Conservation (phyloP, 129 eudicot genomes). For the Centaurea solstitialis region DNA sequence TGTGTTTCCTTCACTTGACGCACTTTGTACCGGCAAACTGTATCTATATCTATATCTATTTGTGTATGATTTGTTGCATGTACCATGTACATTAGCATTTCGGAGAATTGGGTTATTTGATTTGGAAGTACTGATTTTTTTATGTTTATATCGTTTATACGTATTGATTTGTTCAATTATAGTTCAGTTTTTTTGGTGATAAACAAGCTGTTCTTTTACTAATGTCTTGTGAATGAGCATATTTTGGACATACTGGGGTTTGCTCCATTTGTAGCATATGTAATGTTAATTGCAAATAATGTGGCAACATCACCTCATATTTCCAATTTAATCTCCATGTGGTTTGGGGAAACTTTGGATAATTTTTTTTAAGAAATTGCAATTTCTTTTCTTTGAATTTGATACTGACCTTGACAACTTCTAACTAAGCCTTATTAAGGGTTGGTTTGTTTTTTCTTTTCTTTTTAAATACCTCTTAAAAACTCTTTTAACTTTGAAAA, state of each 20-base stretch:
- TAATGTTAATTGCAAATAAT: too few species aligned
- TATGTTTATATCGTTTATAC: background rate
- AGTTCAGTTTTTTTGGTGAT: background rate
- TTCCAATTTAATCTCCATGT: too few species aligned
- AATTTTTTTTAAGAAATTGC: background rate
- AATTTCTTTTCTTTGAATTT: background rate
- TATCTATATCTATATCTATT: constrained; percentile 16
- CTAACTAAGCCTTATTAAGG: too few species aligned
- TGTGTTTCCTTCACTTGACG: constrained; percentile 11
- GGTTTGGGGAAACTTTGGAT: background rate
- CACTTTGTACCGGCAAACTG: constrained; percentile 26
- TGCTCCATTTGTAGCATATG: background rate
- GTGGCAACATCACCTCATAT: too few species aligned
- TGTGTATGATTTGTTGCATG: constrained; percentile 14
- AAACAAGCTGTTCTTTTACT: background rate
- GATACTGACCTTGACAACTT: too few species aligned
- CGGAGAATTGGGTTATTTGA: background rate
- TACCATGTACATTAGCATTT: constrained; percentile 10
- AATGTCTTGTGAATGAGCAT: background rate
- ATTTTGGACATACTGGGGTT: background rate
- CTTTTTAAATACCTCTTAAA: too few species aligned
- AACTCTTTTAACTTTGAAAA: too few species aligned
- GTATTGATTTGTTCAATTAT: background rate
- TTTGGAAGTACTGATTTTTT: background rate
- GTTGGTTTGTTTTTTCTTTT: too few species aligned